phyloP scores from a whole-genome alignment of 2,329 filamentous ascomycete species.

The Fusarium avenaceum region DNA sequence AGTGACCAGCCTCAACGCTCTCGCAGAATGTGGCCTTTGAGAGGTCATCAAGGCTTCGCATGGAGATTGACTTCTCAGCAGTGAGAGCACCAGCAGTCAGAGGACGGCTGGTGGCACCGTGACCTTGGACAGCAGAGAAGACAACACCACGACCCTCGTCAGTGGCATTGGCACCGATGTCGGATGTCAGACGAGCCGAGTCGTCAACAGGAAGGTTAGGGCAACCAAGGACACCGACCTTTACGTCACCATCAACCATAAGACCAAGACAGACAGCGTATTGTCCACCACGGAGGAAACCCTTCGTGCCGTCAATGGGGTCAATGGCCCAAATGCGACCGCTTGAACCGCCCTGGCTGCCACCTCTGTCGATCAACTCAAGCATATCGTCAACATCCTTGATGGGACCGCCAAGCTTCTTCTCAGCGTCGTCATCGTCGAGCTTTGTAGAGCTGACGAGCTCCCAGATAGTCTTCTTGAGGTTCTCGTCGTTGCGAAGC shows the following conservation, averaged over 20 bases:
- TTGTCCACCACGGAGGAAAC: constrained; percentile 94
- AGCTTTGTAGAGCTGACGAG: constrained; percentile 81
- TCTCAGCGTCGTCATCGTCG: constrained; percentile 68
- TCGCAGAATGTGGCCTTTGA: constrained; percentile 92
- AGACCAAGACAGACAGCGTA: constrained; percentile 95
- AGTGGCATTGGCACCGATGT: constrained; percentile 80
- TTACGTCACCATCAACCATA: constrained; percentile 92
- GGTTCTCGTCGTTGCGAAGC: constrained; percentile 76
- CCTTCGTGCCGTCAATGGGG: constrained; percentile 97
- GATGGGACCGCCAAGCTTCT: constrained; percentile 77
- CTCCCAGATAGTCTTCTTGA: constrained; percentile 82
- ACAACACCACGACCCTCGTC: constrained; percentile 86
- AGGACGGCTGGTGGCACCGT: constrained; percentile 85
- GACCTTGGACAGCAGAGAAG: constrained; percentile 84
- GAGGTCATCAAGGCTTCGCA: constrained; percentile 83
- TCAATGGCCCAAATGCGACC: constrained; percentile 96
- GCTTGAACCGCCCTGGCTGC: constrained; percentile 76
- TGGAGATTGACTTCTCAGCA: constrained; percentile 75
- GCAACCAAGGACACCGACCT: constrained; percentile 93
- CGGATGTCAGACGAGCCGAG: constrained; percentile 67
- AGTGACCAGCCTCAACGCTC: constrained; percentile 94
- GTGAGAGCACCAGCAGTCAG: constrained; percentile 68
- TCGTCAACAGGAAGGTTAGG: constrained; percentile 95
- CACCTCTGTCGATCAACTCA: constrained; percentile 75
- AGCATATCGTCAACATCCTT: constrained; percentile 76